Conservation (phyloP, 306 rosid genomes). For the Lagenaria siceraria region DNA sequence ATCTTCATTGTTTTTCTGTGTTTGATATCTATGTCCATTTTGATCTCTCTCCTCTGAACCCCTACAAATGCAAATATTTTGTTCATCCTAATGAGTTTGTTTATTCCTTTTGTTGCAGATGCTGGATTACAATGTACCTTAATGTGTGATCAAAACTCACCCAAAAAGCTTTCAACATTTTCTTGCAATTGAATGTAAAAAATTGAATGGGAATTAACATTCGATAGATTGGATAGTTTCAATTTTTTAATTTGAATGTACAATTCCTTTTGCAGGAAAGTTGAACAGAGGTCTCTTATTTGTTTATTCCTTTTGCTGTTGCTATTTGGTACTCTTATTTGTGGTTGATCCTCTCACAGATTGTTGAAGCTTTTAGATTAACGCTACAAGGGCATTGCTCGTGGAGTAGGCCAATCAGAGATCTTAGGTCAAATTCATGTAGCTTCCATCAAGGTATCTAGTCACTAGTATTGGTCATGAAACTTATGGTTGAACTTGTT, state of each 20-base stretch:
- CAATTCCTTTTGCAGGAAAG: conserved; percentile 18
- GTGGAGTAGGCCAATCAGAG: too few relatives aligned
- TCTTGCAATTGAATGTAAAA: neutral
- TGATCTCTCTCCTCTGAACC: neutral
- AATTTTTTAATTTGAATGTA: too few relatives aligned
- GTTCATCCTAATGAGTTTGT: neutral
- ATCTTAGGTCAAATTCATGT: too few relatives aligned
- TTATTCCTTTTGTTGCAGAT: conserved; percentile 21
- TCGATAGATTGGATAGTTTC: neutral
- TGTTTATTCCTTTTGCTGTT: too few relatives aligned
- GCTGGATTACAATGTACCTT: conserved; percentile 41
- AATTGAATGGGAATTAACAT: neutral
- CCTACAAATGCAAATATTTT: neutral
- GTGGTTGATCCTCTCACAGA: neutral
- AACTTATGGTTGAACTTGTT: too few relatives aligned
- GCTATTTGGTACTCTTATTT: neutral
- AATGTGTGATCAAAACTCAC: conserved; percentile 13
- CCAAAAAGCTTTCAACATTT: neutral
- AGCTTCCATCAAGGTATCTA: too few relatives aligned
- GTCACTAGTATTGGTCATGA: too few relatives aligned
- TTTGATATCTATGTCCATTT: neutral
- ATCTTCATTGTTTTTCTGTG: neutral
- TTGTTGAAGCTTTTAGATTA: too few relatives aligned
- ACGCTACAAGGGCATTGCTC: too few relatives aligned
- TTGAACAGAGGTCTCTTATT: conserved; percentile 36